Base-by-base conservation (phyloP, 495 filamentous ascomycete species). In the Evansstolkia leycettana region DNA sequence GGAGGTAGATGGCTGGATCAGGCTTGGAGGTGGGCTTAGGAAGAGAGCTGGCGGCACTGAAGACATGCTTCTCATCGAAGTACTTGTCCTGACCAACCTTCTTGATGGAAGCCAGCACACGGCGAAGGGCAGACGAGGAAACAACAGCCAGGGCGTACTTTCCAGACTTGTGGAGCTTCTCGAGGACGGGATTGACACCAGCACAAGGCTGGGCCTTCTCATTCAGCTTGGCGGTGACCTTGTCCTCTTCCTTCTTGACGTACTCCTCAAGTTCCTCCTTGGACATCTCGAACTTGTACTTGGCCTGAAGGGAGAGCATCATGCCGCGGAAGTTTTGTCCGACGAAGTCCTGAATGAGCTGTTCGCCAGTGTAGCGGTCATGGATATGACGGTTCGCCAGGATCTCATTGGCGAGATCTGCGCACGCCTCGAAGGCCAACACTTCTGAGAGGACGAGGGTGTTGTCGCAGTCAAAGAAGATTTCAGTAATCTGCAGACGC, bases 391-490 rank as follows among this genome's bases (percentile, higher is more conserved):
- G 69, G 48, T 73, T 70, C 44, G 70, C 66, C 46, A 90, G 71
- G 57, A 95, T 84, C 61, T 90, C 76, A 69, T 95, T 95, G 65
- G 84, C 78, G 50, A 95, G 72, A 44, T 90, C 82, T 48, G 88
- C 82, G 62, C 88, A 94, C 39, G 84, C 88, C 64, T 90, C 86
- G 60, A 94, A 95, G 60, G 88, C 88, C 50, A 94, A 70, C 44
- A 74, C 75, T 65, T 95, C 88, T 40, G 84, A 92, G 50, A 92
- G 78, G 63, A 87, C 84, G 50, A 95, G 84, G 36, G 88, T 95
- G 71, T 95, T 95, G 76, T 95, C 88, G 68, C 88, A 95, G 66
- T 95, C 88, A 64, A 94, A 78, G 59, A 95, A 83, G 62, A 95
- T 65, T 53, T 82, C 70, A 24, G 78, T 82, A 60, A 80, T 78